A percentile compares a stretch with the other conserved stretches of the same genome.
Evolutionary conservation across 345 rosid genomes (phyloP).

Genomic region (Ceriops decandra): DNA sequence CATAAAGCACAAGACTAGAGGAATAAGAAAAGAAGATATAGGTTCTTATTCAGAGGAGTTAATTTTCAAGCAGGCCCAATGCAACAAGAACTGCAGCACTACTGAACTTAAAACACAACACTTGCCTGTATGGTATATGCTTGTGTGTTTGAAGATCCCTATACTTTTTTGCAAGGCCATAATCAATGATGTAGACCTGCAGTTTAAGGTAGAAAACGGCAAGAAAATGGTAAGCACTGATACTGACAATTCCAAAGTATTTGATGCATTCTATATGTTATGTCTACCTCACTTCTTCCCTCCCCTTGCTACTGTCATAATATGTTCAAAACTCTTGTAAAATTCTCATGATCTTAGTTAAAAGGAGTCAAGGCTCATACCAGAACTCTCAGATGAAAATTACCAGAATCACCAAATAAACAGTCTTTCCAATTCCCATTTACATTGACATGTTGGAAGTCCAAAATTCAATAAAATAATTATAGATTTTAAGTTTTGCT

Average conservation of each 20-base stretch:
- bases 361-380: neutral
- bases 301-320: neutral
- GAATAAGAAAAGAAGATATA: no score
- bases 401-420: neutral
- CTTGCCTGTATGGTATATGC: constrained; percentile 34
- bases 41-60: no score
- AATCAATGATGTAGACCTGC: constrained; percentile 34
- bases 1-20: no score
- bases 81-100: no score
- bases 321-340: neutral
- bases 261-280: no score
- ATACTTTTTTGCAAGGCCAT: constrained; percentile 35
- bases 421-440: neutral
- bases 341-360: neutral
- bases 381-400: neutral
- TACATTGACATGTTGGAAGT: neutral
- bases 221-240: neutral
- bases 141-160: constrained; percentile 36
- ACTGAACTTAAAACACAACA: neutral
- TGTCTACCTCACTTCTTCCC: no score
- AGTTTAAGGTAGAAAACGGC: neutral
- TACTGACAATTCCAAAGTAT: no score
- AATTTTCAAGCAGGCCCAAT: no score
- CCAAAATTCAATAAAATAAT: no score
- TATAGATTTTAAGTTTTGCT: no score